These are phyloP conservation scores for Rugosomyces carneus DNA, from an alignment of 1,284 basidiomycete genomes.

Conservation along the genomic window DNA sequence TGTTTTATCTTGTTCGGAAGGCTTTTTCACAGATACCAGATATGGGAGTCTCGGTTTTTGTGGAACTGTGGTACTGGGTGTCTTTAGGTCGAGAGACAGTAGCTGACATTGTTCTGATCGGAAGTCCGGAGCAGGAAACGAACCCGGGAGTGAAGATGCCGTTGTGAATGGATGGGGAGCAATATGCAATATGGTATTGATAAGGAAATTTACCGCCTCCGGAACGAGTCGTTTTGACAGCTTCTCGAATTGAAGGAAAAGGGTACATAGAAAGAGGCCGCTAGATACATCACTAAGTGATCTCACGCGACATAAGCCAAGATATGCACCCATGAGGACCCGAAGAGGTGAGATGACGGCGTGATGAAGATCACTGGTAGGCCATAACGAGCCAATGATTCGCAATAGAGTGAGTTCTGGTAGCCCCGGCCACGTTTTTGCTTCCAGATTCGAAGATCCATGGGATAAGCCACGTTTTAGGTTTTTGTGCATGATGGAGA, in stretches of 20 bases:
- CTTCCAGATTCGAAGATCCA: constrained; percentile 57
- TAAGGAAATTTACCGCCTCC: constrained; percentile 83
- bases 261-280: constrained; percentile 85
- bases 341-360: constrained; percentile 83
- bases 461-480: constrained; percentile 77
- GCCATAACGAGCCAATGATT: constrained; percentile 80
- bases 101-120: constrained; percentile 36
- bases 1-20: constrained; percentile 58
- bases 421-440: constrained; percentile 85
- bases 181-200: constrained; percentile 68
- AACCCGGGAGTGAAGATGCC: constrained; percentile 48
- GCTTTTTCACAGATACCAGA: constrained; percentile 31
- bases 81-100: constrained; percentile 36
- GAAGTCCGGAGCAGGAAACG: constrained; percentile 73
- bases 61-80: constrained; percentile 32
- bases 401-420: constrained; percentile 83
- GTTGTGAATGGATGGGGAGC: constrained; percentile 54
- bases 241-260: constrained; percentile 80
- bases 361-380: constrained; percentile 92
- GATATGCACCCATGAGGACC: constrained; percentile 88
- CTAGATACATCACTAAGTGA: constrained; percentile 72
- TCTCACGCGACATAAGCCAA: constrained; percentile 80
- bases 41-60: constrained; percentile 42
- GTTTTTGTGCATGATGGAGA: constrained; percentile 93
- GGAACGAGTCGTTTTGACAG: constrained; percentile 86